Evolutionary conservation across 176 grass and related monocot genomes (phyloP), one percentile per base, ranked within the genome.

Genomic region (Tillandsia leiboldiana): DNA sequence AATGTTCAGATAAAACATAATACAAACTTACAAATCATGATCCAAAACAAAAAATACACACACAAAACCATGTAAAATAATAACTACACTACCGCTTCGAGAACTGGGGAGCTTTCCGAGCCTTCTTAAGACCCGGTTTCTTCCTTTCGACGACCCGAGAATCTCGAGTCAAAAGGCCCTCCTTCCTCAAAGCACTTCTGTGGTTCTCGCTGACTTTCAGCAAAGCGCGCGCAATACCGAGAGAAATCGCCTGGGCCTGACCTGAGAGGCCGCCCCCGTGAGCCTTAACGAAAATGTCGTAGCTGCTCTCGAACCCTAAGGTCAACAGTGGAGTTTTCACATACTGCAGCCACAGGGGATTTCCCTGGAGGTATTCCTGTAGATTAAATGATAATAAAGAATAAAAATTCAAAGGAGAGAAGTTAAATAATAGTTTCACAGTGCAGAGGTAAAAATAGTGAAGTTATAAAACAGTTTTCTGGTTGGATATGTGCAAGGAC

Each of bases 131-230:
- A 65, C 94, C 94, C 24, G 87, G 76, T 73, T 99, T 99, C 89
- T 99, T 99, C 71, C 94, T 87, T 69, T 99, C 94, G n/a, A 99
- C 94, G 9, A 99, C 66, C 75, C 94, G 89, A 27, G 94, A 83
- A 75, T 99, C 94, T 85, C 94, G 89, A 0, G 89, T 93, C 42
- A 99, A 77, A 52, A 99, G 91, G 29, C 86, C 89, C 69, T 99
- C 89, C 10, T 75, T 76, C 73, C 75, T 87, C 61, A 99, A 81
- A 42, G 94, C 62, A 57, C 65, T 69, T 70, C 71, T 82, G 72
- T 88, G 81, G n/a, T 88, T 79, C 8, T 70, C 76, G 70, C 86
- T 93, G 66, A 99, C 84, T 72, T 99, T 99, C 61, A 99, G 70
- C 58, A 93, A 49, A 0, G 94, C 94, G n/a, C 87, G 81, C 22